Base-by-base conservation (phyloP, 441 rosid genomes). In the Bruguiera hainesii region DNA sequence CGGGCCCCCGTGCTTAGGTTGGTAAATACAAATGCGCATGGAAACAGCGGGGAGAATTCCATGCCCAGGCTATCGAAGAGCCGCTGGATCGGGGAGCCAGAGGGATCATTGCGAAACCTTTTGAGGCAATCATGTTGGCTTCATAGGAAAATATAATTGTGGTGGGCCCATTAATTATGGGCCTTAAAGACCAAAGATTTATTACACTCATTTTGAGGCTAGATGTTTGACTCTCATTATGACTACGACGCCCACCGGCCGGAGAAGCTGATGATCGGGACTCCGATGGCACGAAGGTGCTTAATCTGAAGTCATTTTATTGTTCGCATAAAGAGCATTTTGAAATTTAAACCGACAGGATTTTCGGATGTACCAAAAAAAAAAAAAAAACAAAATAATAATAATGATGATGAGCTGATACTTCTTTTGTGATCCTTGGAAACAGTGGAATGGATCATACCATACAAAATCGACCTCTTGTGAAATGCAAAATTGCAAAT, bases 151-250 rank as follows among this genome's bases (percentile, higher is more conserved):
- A 20, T 6, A 33, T 33, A 33, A 0, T 9, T 21, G 18, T 50
- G 64, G 68, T 37, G 68, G 71, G 68, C 66, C 66, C 55, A 49
- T 64, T 74, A 21, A 19, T 13, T 2, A 26, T 11, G 21, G 48
- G 61, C 64, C 52, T 63, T n/a, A 63, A 31, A 51, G 66, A 60
- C 37, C 37, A 52, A 20, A 64, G 49, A 65, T 83, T 73, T 81
- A 81, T 80, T 63, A 62, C 80, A 64, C 81, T 0, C 16, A n/a
- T 74, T 59, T 28, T 81, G 80, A 81, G 79, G 78, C 3, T 31
- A 46, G 30, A 49, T 67, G 26, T 65, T 73, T 77, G 80, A 76
- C 81, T 75, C 56, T 63, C 73, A 66, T 64, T 55, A 73, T 65
- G 56, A 64, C 46, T 7, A 13, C 37, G 11, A 50, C 80, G 73